Base-by-base conservation (phyloP, 768 basidiomycete species). In the Termitomyces sp. region DNA sequence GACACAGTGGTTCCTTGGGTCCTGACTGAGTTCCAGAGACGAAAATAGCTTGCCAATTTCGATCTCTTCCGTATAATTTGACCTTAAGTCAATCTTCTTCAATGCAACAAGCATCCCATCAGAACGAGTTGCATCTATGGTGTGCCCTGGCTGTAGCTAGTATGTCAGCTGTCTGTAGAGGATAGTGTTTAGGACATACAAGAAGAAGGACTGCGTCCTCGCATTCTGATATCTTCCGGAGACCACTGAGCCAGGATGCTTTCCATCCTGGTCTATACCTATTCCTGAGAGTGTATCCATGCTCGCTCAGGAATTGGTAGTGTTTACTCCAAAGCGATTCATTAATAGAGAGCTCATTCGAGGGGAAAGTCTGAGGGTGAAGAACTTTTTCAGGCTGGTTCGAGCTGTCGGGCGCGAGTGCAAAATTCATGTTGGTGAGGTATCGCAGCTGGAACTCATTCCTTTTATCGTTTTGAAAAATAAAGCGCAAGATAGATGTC, bases 1-100 rank as follows among this genome's bases (percentile, higher is more conserved):
- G n/a, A 72, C 64, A 56, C 69, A 72, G 53, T 73, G 75, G 56
- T 76, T 76, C 3, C 63, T 57, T 7, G 69, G 61, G 50, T 74
- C 59, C 2, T 63, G 59, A 12, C 37, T 46, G 15, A 69, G 60
- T 1, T 61, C 57, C 17, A 63, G 61, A 5, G 56, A 61, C 2
- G 69, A 68, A n/a, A 73, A 60, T 8, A 60, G 63, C 20, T 38
- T 32, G 14, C 49, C 58, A 36, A 73, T 67, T 25, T 59, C 58
- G 6, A 68, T 60, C 54, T 69, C 64, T 49, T 69, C 65, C 14
- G 62, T 15, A 3, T 64, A 37, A 31, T 36, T 9, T 9, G 12
- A 17, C 17, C 34, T 25, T 9, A 40, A 29, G 37, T 56, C 51
- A n/a, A 71, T 47, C 36, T 47, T 36, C 58, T 73, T 73, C 46